Conservation (phyloP, 2,329 filamentous ascomycete species). For the Xylaria sp. region DNA sequence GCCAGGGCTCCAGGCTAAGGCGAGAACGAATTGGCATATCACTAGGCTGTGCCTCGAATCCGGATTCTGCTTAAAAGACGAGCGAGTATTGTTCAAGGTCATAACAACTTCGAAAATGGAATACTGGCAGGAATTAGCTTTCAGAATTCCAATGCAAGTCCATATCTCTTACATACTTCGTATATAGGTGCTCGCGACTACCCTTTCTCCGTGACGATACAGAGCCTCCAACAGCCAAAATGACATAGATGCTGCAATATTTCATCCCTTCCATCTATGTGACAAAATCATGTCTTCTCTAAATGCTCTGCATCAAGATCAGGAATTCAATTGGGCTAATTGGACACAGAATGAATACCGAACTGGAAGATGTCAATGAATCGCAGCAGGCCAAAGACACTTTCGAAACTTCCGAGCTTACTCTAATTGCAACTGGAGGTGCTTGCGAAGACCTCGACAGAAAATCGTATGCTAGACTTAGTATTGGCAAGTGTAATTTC, state of each 20-base stretch:
- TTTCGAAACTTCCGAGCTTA: conserved; percentile 6
- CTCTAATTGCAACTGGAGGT: conserved; percentile 6
- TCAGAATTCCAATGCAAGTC: conserved; percentile 22
- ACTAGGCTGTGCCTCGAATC: conserved; percentile 21
- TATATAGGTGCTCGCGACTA: conserved; percentile 1
- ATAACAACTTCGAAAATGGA: conserved; percentile 20
- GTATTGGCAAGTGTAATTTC: conserved; percentile 16
- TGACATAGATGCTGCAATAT: conserved; percentile 5
- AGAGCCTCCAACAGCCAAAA: conserved; percentile 6
- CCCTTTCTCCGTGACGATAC: not conserved
- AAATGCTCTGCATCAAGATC: not conserved
- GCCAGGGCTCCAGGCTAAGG: conserved; percentile 4
- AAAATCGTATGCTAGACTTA: conserved; percentile 14
- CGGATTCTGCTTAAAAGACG: conserved; percentile 8
- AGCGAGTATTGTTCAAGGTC: conserved; percentile 17
- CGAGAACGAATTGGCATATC: conserved; percentile 16
- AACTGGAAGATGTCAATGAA: conserved; percentile 8
- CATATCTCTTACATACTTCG: conserved; percentile 8
- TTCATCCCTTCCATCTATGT: conserved; percentile 2
- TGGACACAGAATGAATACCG: conserved; percentile 7
- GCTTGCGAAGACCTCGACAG: conserved; percentile 15
- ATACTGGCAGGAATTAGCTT: conserved; percentile 20
- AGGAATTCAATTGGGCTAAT: conserved; percentile 6
- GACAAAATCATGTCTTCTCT: conserved; percentile 7
- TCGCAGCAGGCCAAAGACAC: conserved; percentile 8